phyloP scores from a whole-genome alignment of 805 yeast genomes.

The Ogataea trehalophila region DNA sequence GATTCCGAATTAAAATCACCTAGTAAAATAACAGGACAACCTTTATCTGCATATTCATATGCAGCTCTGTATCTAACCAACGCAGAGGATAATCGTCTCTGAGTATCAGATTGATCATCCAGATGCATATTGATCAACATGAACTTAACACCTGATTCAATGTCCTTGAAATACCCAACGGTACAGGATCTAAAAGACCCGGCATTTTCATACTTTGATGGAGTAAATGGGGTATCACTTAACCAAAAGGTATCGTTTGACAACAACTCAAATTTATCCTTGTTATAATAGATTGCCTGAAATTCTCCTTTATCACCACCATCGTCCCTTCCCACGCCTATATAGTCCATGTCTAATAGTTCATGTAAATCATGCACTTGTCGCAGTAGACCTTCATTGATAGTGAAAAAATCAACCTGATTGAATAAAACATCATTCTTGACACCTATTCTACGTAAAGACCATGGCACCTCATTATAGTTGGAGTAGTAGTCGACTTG shows the following conservation, averaged over 20 bases:
- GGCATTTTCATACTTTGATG: conserved; percentile 40
- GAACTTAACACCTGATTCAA: conserved; percentile 30
- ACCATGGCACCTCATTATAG: conserved; percentile 32
- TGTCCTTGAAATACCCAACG: conserved; percentile 29
- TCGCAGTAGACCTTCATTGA: conserved; percentile 44
- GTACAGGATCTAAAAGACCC: conserved; percentile 38
- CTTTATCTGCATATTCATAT: conserved; percentile 31
- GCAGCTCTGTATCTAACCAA: conserved; percentile 35
- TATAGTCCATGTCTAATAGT: conserved; percentile 34
- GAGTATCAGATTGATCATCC: conserved; percentile 43
- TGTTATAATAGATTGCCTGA: conserved; percentile 42
- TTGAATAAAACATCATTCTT: conserved; percentile 33
- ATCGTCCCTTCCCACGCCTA: conserved; percentile 50
- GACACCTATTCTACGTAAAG: conserved; percentile 30
- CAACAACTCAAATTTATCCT: conserved; percentile 33
- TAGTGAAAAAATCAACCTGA: conserved; percentile 32
- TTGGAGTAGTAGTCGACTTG: conserved; percentile 23
- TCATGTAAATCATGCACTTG: conserved; percentile 42
- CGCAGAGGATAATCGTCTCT: conserved; percentile 43
- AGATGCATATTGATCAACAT: conserved; percentile 44
- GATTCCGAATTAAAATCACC: conserved; percentile 57
- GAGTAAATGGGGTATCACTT: conserved; percentile 48
- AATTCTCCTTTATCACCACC: conserved; percentile 47
- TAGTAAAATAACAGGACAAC: conserved; percentile 37
- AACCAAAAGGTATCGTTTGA: conserved; percentile 47